Percentiles rank a stretch among this genome's conserved stretches.
Conservation (phyloP, 305 asterid genomes). For the Andrographis paniculata region DNA sequence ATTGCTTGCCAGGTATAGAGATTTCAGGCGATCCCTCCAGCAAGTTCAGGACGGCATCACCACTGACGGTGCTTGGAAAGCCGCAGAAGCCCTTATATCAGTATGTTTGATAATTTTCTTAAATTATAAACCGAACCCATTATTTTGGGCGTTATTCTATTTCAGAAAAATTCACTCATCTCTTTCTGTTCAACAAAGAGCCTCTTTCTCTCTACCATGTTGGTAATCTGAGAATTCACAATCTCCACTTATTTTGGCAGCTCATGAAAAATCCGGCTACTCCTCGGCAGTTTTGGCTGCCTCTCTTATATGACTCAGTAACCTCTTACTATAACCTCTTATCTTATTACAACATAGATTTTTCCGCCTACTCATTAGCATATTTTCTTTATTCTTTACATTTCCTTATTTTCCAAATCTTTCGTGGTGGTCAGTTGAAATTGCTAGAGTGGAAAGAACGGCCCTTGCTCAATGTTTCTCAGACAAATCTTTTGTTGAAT, state of each 20-base stretch:
- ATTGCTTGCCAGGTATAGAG: conserved; percentile 63
- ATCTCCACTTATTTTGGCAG: conserved; percentile 38
- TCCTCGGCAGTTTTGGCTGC: conserved; percentile 87
- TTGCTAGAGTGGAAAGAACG: conserved; percentile 69
- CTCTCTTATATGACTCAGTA: conserved; percentile 75
- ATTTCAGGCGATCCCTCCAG: conserved; percentile 76
- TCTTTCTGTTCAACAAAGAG: background rate
- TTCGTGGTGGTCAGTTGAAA: conserved; percentile 47
- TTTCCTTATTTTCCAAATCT: background rate
- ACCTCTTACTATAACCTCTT: conserved; percentile 16
- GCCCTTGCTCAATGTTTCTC: conserved; percentile 65
- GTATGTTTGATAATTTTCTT: conserved; percentile 37
- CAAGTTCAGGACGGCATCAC: conserved; percentile 52
- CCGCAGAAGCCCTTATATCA: conserved; percentile 73
- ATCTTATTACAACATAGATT: too few relatives aligned
- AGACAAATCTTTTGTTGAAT: conserved; percentile 64
- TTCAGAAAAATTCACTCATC: background rate
- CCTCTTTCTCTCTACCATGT: conserved; percentile 5
- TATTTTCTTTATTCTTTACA: background rate
- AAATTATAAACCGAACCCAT: background rate
- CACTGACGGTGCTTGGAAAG: conserved; percentile 56
- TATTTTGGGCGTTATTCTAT: background rate
- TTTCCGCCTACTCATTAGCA: too few relatives aligned
- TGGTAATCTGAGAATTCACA: conserved; percentile 11
- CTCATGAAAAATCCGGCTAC: conserved; percentile 92